Base-by-base conservation (phyloP, 805 yeast genomes). In the Scheffersomyces lignosus region DNA sequence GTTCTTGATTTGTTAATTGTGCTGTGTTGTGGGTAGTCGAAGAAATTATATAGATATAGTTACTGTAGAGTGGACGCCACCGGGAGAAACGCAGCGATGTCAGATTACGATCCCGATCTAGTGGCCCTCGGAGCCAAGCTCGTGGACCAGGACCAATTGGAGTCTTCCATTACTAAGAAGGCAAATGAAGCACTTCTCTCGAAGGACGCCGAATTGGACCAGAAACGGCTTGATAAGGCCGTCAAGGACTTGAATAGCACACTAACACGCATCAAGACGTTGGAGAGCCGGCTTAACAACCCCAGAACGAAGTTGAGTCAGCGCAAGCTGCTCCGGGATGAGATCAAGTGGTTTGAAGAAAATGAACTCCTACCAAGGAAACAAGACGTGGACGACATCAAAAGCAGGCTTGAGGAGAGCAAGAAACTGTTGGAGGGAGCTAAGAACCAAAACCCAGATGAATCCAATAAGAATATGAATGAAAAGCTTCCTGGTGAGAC, bases 101-200 rank as follows among this genome's bases (percentile, higher is more conserved):
- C 9, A 7, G 24, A 20, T 7, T 20, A 7, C 24, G 10, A 20
- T 10, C 24, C 9, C 9, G 53, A 47, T 13, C 37, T 54, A 7
- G 55, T 49, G 15, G 17, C 39, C 4, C 41, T 62, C 8, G 66
- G 62, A 12, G 61, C 86, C 18, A 70, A 70, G 49, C 66, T 87
- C 3, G 80, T 88, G 40, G 89, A 86, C 49, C 98, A 93, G 58
- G 80, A 77, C 36, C 80, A 81, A 6, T 60, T 91, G n/a, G 99
- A 90, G 52, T 64, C 77, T 31, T 68, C 76, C 38, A 81, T 91
- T 23, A 87, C 88, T 13, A 67, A 70, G 23, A 67, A 77, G 60
- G 96, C 96, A 0, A 80, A 81, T 43, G 65, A 67, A 37, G 78
- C 77, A 3, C 71, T 90, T 33, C 63, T 74, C 1, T 60, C 71